phyloP scores from a whole-genome alignment of 2,329 filamentous ascomycete genomes.

The Paracorniculantispora psalliotae region DNA sequence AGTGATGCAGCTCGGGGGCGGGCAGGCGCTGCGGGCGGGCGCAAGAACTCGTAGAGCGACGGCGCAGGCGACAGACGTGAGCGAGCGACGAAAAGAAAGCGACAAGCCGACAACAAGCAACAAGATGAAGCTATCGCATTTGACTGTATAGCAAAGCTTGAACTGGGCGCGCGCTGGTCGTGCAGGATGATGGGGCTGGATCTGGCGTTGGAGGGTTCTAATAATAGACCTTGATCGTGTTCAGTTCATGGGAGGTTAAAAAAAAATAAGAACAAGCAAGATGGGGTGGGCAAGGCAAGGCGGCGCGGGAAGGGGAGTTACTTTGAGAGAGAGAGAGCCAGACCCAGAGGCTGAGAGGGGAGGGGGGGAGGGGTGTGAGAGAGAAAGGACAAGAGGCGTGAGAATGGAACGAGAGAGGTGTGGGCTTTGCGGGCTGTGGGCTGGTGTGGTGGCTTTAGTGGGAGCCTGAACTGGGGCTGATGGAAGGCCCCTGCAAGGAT shows the following conservation, averaged over 20 bases:
- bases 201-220: slow-evolving; percentile 46
- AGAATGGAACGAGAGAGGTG: neutral
- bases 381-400: neutral
- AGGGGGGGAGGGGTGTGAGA: neutral
- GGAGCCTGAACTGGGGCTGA: no score
- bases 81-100: neutral
- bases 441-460: no score
- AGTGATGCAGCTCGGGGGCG: neutral
- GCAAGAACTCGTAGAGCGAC: neutral
- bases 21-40: neutral
- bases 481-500: no score
- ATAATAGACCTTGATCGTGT: slow-evolving; percentile 46
- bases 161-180: slow-evolving; percentile 14
- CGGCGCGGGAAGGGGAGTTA: slow-evolving; percentile 1
- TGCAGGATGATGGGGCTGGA: slow-evolving; percentile 42
- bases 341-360: neutral
- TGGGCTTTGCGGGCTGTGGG: neutral
- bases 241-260: slow-evolving; percentile 25
- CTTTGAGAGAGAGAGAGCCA: neutral
- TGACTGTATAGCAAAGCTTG: slow-evolving; percentile 4
- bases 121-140: slow-evolving; percentile 7
- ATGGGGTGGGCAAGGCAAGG: neutral
- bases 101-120: neutral
- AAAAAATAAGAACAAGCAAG: slow-evolving; percentile 11
- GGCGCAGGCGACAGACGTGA: neutral